Evolutionary conservation across 1,139 yeast genomes (phyloP), one percentile per base, ranked within the genome.

Genomic region (Debaryomyces psychrophilus): DNA sequence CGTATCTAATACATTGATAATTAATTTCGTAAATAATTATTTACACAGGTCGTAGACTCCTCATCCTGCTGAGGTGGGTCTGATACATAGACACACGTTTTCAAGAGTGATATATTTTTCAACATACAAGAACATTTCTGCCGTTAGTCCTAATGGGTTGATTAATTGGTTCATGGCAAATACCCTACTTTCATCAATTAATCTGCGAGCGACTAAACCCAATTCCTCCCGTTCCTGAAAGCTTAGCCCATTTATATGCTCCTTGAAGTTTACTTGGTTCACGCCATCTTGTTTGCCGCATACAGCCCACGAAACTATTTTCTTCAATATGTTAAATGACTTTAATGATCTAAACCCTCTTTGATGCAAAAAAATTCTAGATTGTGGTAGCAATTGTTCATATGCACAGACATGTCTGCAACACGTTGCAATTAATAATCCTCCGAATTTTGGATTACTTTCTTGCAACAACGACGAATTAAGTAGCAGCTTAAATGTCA

Each of bases 391-490:
- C 37, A 86, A 58, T 62, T 78, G 79, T 8, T 71, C 67, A 44
- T 76, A 76, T 22, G 71, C 63, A 59, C 97, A 90, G n/a, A 85
- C 83, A 60, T 90, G 97, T 49, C 97, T 76, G 64, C 97, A 90
- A 59, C 97, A 90, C 88, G 90, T 84, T n/a, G 97, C 97, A 37
- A 90, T 88, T 37, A 87, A 67, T 48, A 87, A 63, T 0, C 95
- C 95, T 2, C 68, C 64, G 44, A 82, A 64, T 23, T 47, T 50
- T 1, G 43, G 43, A 5, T 38, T 39, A 7, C 48, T 41, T 7
- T 48, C 47, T 1, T 45, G 40, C 12, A 61, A 33, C 25, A 69
- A 42, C 1, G 53, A 34, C 22, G 81, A 76, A 48, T 82, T 83
- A 26, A 75, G 51, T 1, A 89, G 61, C 69, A 90, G 87, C 54